These are phyloP conservation scores for Ramaria sp. DNA, from an alignment of 768 basidiomycete genomes.

Conservation along the genomic window DNA sequence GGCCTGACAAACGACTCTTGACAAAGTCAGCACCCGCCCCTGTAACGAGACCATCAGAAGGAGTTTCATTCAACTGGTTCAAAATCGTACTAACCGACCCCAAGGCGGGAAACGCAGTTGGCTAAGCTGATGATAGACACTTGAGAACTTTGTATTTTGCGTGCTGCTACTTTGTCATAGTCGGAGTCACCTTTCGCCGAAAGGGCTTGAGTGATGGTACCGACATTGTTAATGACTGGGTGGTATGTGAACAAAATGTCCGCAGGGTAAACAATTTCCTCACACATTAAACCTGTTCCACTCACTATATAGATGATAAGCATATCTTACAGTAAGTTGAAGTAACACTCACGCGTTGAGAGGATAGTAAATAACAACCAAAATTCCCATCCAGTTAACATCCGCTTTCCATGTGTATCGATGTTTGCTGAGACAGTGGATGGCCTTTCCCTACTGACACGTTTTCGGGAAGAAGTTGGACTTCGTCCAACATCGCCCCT, in stretches of 20 bases:
- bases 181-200: constrained; percentile 47
- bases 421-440: constrained; percentile 12
- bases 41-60: constrained; percentile 15
- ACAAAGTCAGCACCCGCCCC: constrained; percentile 61
- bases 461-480: not conserved
- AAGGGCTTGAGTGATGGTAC: constrained; percentile 60
- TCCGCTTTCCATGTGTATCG: constrained; percentile 42
- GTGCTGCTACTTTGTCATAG: constrained; percentile 59
- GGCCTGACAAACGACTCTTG: constrained; percentile 45
- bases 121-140: constrained; percentile 75
- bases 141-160: constrained; percentile 73
- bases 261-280: constrained; percentile 13
- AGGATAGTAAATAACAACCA: constrained; percentile 50
- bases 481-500: not conserved
- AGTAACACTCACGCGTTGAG: constrained; percentile 38
- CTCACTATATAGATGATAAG: constrained; percentile 29
- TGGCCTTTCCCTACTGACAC: not conserved
- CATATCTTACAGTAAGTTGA: not conserved
- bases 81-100: constrained; percentile 43
- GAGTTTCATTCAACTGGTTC: not conserved
- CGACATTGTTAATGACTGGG: constrained; percentile 79
- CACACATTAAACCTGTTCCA: constrained; percentile 72
- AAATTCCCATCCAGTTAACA: constrained; percentile 49
- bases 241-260: constrained; percentile 1
- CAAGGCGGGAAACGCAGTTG: constrained; percentile 70